Evolutionary conservation across 2,329 filamentous ascomycete species (phyloP), one percentile per base, ranked within the genome.

Genomic region (Colletotrichum gigasporum): DNA sequence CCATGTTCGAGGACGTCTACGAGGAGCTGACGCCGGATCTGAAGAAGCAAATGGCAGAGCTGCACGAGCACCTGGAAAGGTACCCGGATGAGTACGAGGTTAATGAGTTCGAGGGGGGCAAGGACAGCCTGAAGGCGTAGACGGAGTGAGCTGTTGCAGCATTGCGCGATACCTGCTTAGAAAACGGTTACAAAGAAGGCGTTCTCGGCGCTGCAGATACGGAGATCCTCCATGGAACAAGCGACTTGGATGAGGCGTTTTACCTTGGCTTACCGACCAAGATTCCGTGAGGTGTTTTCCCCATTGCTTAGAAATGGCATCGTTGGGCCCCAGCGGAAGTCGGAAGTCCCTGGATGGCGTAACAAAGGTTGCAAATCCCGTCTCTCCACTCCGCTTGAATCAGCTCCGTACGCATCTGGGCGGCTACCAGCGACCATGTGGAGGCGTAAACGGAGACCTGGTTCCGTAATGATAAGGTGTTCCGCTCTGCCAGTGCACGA

Each of bases 61-160:
- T 98, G 71, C 91, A 83, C 73, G 85, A 87, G n/a, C 85, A 97
- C 53, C 74, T 99, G 52, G 88, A 95, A 70, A 89, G 85, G 70
- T 99, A 98, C 79, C 94, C 95, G 0, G 89, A 92, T 34, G 96
- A 99, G 82, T 99, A 99, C 77, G 94, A 98, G 76, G 74, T 96
- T 48, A 84, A 83, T 14, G 87, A 90, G 69, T 93, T 87, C 77
- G 91, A 97, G 68, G 92, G 87, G 3, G 94, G 93, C 0, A 83
- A 89, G 63, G 84, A 87, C 42, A 90, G 88, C 14, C 72, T 94
- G 74, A 80, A 83, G 69, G 65, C 66, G 50, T 76, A 71, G 67
- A 35, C 12, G 30, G 47, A 53, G 24, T n/a, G n/a, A 20, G 45
- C 26, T 32, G 35, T 41, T 34, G 18, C 22, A 11, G 32, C 5